phyloP scores from a whole-genome alignment of 2,329 filamentous ascomycete genomes.

The Diaporthe amygdali region DNA sequence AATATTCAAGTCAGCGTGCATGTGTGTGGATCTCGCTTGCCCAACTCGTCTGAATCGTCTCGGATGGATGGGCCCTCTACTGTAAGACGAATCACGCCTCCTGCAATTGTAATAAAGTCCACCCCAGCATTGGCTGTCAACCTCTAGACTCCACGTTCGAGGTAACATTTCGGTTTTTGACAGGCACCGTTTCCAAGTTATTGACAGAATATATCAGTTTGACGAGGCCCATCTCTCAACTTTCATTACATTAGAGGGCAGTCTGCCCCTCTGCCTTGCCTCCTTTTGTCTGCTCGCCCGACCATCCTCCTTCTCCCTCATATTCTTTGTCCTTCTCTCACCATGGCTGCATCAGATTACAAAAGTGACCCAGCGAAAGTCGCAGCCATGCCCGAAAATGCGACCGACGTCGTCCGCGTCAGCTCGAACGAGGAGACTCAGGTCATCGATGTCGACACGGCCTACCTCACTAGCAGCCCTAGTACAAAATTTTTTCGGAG shows the following conservation, averaged over 20 bases:
- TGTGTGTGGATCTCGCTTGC: background rate
- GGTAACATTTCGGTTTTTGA: background rate
- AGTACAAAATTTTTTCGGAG: constrained; percentile 18
- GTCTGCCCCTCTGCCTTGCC: background rate
- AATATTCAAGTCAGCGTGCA: background rate
- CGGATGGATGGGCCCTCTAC: background rate
- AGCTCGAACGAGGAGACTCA: constrained; percentile 20
- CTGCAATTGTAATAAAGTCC: constrained; percentile 9
- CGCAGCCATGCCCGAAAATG: constrained; percentile 8
- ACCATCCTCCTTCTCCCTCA: background rate
- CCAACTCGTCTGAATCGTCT: constrained; percentile 13
- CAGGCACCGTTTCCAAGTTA: background rate
- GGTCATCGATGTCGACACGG: constrained; percentile 20
- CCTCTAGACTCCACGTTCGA: background rate
- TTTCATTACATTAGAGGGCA: background rate
- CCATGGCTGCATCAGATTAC: constrained; percentile 2
- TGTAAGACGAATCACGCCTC: constrained; percentile 14
- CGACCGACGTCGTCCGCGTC: background rate
- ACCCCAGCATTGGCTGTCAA: background rate
- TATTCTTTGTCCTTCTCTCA: background rate
- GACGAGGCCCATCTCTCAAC: background rate
- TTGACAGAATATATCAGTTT: background rate
- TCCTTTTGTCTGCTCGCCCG: background rate
- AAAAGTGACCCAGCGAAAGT: constrained; percentile 8
- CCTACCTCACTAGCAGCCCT: constrained; percentile 20